Base-by-base conservation (phyloP, 2,329 filamentous ascomycete genomes). In the Ophiostoma populinum region DNA sequence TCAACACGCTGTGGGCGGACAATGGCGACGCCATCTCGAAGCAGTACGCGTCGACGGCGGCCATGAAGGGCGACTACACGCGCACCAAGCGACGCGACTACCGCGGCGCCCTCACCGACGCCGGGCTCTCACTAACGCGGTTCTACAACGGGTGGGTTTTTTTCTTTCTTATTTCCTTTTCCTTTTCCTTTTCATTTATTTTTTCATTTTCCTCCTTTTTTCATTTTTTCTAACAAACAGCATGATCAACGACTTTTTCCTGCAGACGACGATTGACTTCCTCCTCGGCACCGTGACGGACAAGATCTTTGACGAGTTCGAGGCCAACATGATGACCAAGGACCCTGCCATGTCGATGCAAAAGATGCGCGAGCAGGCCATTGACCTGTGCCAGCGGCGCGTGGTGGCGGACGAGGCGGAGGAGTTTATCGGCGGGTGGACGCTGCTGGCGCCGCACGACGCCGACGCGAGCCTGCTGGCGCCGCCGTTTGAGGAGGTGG, bases 241-340 rank as follows among this genome's bases (percentile, higher is more conserved):
- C 45, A 90, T 95, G 56, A 85, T 98, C 44, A 93, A 92, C 46
- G 90, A 98, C 56, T 94, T 92, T 54, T 95, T 95, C 55, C 80
- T 86, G 16, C 90, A 98, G 53, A 81, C 85, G 0, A 82, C 81
- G 34, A 93, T 98, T 44, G 90, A 98, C 52, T 95, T 90, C 50
- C 67, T 93, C 4, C 69, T 95, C 0, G 90, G 90, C 15, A 90
- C 90, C 45, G 81, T 92, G 9, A 83, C 78, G 0, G 76, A 75
- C 1, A 64, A 75, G 12, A 79, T 93, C 3, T 95, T 95, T 50
- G 80, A 87, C 38, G 90, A 98, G 45, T 98, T 98, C 43, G 85
- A 94, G 49, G 74, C 78, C 12, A 80, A 86, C 46, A 85, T 98
- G 72, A 92, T 86, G 70, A 86, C 76, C 28, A 79, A 81, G 30